Conservation (phyloP, 1,139 yeast genomes). For the Wickerhamomyces sp. region DNA sequence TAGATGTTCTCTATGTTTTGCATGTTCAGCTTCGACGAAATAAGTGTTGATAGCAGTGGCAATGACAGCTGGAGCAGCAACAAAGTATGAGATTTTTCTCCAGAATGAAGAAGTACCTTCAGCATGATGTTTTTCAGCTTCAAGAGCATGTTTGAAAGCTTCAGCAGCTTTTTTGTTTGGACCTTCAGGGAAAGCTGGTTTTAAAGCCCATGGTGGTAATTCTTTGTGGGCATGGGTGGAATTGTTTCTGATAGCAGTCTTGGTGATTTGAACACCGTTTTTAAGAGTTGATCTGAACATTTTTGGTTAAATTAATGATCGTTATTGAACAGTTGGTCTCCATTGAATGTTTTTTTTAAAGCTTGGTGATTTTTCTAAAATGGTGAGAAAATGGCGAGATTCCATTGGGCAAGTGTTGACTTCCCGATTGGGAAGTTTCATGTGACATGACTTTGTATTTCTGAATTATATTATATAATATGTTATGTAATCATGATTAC, state of each 20-base stretch:
- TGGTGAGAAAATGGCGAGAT: constrained; percentile 1
- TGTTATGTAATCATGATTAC: background rate
- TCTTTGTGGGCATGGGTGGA: constrained; percentile 19
- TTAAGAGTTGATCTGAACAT: constrained; percentile 19
- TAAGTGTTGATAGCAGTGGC: constrained; percentile 76
- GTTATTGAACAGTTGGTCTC: constrained; percentile 9
- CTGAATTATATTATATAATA: constrained; percentile 1
- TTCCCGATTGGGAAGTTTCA: constrained; percentile 12
- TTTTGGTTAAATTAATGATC: background rate
- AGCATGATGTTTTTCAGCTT: constrained; percentile 77
- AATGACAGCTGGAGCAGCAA: constrained; percentile 78
- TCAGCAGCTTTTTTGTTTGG: constrained; percentile 50
- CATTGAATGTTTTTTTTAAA: constrained; percentile 1
- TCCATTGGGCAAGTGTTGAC: constrained; percentile 15
- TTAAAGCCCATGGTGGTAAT: constrained; percentile 29
- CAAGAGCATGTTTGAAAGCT: constrained; percentile 41
- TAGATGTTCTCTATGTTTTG: constrained; percentile 81
- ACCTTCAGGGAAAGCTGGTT: constrained; percentile 31
- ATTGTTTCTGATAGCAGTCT: constrained; percentile 19
- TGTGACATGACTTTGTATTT: background rate
- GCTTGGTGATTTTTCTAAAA: background rate
- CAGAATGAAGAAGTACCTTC: constrained; percentile 69
- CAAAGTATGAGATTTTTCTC: constrained; percentile 76
- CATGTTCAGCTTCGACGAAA: constrained; percentile 80
- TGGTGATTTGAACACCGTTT: constrained; percentile 4